A percentile compares a stretch with the other conserved stretches of the same genome.
phyloP scores from a whole-genome alignment of 2,329 filamentous ascomycete species.

The Arthrocladium fulminans region DNA sequence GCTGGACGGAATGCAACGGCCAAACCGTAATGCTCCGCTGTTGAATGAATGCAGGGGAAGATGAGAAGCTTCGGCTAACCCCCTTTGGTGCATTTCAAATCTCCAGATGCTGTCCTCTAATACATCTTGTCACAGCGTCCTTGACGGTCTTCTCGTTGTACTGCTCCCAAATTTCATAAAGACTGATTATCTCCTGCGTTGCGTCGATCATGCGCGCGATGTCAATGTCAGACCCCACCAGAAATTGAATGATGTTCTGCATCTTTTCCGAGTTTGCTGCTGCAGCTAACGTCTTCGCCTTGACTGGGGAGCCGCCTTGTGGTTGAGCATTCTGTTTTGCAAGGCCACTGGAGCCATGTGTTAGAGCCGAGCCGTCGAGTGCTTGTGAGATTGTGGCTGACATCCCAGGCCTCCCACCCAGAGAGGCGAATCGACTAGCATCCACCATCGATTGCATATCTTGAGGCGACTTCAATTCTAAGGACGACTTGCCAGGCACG shows the following conservation, averaged over 20 bases:
- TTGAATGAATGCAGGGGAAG: neutral
- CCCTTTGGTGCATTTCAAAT: conserved; percentile 43
- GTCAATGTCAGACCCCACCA: conserved; percentile 77
- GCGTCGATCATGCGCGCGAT: conserved; percentile 79
- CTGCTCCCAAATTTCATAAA: conserved; percentile 68
- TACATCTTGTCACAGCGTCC: conserved; percentile 53
- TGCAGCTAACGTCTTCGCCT: conserved; percentile 9
- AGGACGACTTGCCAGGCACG: conserved; percentile 41
- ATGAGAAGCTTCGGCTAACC: neutral
- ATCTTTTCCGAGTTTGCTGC: conserved; percentile 45
- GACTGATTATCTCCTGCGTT: conserved; percentile 81
- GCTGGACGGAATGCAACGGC: conserved; percentile 8
- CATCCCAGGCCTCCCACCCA: conserved; percentile 15
- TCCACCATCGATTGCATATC: conserved; percentile 17
- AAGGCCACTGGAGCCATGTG: neutral
- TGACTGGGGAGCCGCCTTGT: conserved; percentile 3
- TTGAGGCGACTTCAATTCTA: conserved; percentile 6
- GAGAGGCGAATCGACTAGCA: conserved; percentile 15
- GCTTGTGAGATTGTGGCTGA: conserved; percentile 4
- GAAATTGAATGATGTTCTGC: conserved; percentile 65
- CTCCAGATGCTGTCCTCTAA: conserved; percentile 51
- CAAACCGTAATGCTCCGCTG: neutral
- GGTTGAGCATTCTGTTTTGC: conserved; percentile 16
- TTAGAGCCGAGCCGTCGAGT: neutral
- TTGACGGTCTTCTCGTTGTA: conserved; percentile 58